Conservation (phyloP, 495 filamentous ascomycete species). For the Podospora didyma region DNA sequence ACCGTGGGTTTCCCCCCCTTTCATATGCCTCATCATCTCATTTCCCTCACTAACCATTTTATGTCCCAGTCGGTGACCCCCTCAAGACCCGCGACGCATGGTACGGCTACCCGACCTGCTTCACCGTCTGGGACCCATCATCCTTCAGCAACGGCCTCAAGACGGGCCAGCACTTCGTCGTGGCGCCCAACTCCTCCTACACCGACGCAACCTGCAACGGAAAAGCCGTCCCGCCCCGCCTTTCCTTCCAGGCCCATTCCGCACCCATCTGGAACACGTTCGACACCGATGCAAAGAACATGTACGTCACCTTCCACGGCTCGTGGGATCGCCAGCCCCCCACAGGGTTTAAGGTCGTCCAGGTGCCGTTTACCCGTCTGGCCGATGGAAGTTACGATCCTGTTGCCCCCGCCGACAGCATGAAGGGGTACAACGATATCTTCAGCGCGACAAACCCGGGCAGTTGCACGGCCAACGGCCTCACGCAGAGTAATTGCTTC, state of each 20-base stretch:
- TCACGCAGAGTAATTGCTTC: slow-evolving; percentile 36
- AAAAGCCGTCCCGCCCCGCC: slow-evolving; percentile 39
- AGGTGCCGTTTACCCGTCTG: slow-evolving; percentile 34
- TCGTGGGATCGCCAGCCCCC: slow-evolving; percentile 48
- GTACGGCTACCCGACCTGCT: slow-evolving; percentile 70
- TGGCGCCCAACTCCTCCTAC: slow-evolving; percentile 40
- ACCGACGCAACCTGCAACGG: slow-evolving; percentile 48
- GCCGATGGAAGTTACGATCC: slow-evolving; percentile 33
- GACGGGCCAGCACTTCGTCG: slow-evolving; percentile 49
- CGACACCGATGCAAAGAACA: slow-evolving; percentile 43
- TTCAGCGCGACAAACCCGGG: slow-evolving; percentile 28
- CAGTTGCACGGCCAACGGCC: slow-evolving; percentile 35
- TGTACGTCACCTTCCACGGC: slow-evolving; percentile 59
- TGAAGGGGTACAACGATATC: slow-evolving; percentile 35
- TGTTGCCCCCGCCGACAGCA: slow-evolving; percentile 32
- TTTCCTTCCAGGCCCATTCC: slow-evolving; percentile 55
- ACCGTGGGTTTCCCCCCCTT: slow-evolving; percentile 39
- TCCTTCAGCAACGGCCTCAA: slow-evolving; percentile 39
- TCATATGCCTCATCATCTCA: neutral
- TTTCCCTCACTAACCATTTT: neutral
- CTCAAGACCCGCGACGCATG: slow-evolving; percentile 35
- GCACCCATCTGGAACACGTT: slow-evolving; percentile 54
- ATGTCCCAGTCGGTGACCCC: slow-evolving; percentile 34
- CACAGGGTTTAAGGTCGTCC: slow-evolving; percentile 37
- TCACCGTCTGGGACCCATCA: slow-evolving; percentile 54